phyloP scores from a whole-genome alignment of 108 stramenopile genomes.

The Phaeodactylum tricornutum region DNA sequence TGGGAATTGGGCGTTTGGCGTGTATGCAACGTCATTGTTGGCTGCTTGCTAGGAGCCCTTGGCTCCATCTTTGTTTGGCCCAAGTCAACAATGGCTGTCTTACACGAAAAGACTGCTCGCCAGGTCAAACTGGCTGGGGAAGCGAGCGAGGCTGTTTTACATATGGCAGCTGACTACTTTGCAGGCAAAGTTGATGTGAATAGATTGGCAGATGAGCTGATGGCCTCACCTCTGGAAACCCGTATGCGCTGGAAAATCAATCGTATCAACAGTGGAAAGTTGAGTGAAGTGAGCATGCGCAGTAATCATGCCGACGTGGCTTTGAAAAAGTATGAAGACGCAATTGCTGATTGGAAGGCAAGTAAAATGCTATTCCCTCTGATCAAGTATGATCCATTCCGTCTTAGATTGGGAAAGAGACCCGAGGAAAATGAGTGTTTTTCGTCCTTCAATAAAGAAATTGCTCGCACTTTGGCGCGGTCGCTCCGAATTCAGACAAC shows the following conservation, averaged over 20 bases:
- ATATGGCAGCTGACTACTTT: slow-evolving; percentile 16
- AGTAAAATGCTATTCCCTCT: slow-evolving; percentile 16
- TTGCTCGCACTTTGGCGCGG: slow-evolving; percentile 17
- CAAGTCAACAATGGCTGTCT: slow-evolving; percentile 13
- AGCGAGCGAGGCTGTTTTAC: slow-evolving; percentile 18
- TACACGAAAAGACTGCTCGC: slow-evolving; percentile 5
- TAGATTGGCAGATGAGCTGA: slow-evolving; percentile 14
- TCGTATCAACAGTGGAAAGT: neutral
- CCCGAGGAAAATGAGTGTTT: slow-evolving; percentile 1
- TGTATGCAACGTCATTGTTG: slow-evolving; percentile 20
- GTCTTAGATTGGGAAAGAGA: neutral
- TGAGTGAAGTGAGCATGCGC: neutral
- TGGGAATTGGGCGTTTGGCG: slow-evolving; percentile 12
- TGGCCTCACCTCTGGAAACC: neutral
- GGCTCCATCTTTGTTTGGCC: slow-evolving; percentile 16
- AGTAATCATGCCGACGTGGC: slow-evolving; percentile 5
- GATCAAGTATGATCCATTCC: slow-evolving; percentile 19
- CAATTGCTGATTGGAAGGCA: slow-evolving; percentile 18
- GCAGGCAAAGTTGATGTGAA: slow-evolving; percentile 6
- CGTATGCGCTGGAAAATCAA: no score
- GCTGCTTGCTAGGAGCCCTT: slow-evolving; percentile 15
- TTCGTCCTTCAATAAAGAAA: slow-evolving; percentile 12
- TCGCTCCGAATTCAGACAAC: slow-evolving; percentile 24
- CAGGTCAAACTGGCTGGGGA: slow-evolving; percentile 24
- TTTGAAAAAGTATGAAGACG: slow-evolving; percentile 13